Evolutionary conservation across 1,284 basidiomycete genomes (phyloP).

Genomic region (Vanrija humicola): DNA sequence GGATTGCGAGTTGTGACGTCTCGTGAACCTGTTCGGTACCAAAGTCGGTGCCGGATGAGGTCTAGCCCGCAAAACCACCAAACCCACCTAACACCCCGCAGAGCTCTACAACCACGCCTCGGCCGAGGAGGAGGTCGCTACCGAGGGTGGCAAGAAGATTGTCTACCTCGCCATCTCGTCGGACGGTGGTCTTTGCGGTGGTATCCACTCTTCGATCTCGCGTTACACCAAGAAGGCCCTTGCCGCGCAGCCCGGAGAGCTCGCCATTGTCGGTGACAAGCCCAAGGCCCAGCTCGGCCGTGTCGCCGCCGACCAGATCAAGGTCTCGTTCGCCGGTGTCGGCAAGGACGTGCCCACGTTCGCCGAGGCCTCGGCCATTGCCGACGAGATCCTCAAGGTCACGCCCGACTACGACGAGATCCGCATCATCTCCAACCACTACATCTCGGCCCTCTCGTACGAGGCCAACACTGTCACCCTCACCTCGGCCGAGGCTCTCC

Average conservation of each 20-base stretch:
- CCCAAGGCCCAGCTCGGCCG: slow-evolving; percentile 88
- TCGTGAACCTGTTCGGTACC: too few species aligned
- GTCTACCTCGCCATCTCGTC: slow-evolving; percentile 93
- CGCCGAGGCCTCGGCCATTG: slow-evolving; percentile 87
- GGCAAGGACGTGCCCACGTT: slow-evolving; percentile 97
- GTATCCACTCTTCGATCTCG: slow-evolving; percentile 96
- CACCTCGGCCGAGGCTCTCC: slow-evolving; percentile 72
- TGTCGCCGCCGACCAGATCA: slow-evolving; percentile 60
- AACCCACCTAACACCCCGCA: slow-evolving; percentile 39
- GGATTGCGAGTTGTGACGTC: too few species aligned
- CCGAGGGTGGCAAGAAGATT: slow-evolving; percentile 63
- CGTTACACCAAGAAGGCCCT: slow-evolving; percentile 75
- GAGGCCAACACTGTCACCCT: slow-evolving; percentile 74
- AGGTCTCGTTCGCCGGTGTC: slow-evolving; percentile 93
- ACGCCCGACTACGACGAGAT: slow-evolving; percentile 82
- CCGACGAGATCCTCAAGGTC: slow-evolving; percentile 85
- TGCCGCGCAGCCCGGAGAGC: slow-evolving; percentile 58
- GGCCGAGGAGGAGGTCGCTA: slow-evolving; percentile 30
- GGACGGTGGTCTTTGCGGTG: slow-evolving; percentile 99
- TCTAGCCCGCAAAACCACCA: too few species aligned
- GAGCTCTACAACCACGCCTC: slow-evolving; percentile 74
- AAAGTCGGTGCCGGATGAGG: too few species aligned
- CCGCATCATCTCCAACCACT: slow-evolving; percentile 91
- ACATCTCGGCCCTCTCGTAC: slow-evolving; percentile 89
- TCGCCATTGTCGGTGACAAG: slow-evolving; percentile 96